Percentiles rank a stretch among this genome's conserved stretches.
Evolutionary conservation across 176 grass and related monocot species (phyloP).

Genomic region (Aegilops speltoides): DNA sequence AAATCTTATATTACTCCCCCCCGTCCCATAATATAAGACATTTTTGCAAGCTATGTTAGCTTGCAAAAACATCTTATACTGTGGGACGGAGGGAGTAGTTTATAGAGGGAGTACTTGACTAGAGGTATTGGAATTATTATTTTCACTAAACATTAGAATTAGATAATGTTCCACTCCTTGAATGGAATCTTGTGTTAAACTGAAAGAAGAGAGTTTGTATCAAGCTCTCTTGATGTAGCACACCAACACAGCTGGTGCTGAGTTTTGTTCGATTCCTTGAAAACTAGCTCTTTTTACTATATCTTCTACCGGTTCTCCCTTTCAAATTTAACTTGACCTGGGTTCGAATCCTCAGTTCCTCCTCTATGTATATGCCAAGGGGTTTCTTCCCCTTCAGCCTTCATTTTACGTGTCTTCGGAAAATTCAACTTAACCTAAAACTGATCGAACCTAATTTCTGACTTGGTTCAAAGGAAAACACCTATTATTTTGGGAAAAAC

Average conservation of each 20-base stretch:
- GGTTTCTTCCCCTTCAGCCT: background rate
- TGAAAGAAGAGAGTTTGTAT: background rate
- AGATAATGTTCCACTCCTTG: background rate
- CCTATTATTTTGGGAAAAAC: background rate
- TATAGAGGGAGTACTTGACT: background rate
- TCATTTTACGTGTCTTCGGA: background rate
- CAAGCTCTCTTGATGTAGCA: background rate
- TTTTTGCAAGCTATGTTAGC: too few species aligned
- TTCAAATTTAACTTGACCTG: background rate
- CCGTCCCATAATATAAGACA: too few species aligned
- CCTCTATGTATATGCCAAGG: background rate
- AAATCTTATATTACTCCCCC: too few species aligned
- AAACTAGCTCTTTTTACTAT: background rate
- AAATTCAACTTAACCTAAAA: background rate
- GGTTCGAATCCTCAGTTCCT: background rate
- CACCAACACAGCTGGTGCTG: background rate
- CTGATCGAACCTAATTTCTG: background rate
- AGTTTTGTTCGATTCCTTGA: background rate
- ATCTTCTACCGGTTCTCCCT: background rate
- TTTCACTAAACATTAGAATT: background rate
- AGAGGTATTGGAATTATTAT: background rate
- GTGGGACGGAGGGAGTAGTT: too few species aligned
- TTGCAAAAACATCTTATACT: too few species aligned
- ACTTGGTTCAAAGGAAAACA: background rate
- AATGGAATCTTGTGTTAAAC: background rate